Conservation (phyloP, 1,139 yeast genomes). For the Zhuliangozyma blackwelliae region DNA sequence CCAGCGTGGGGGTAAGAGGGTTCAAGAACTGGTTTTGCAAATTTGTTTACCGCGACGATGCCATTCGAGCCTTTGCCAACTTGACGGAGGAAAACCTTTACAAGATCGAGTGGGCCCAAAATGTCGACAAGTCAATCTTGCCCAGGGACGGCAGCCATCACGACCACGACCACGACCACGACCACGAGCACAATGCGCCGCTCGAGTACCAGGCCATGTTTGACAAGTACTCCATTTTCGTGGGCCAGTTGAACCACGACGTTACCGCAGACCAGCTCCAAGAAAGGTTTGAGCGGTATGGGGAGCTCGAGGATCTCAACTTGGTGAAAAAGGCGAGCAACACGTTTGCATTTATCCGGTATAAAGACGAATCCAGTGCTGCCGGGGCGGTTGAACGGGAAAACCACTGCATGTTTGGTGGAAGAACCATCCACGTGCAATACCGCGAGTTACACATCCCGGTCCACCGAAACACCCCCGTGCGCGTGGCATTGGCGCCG, state of each 20-base stretch:
- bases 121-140: conserved; percentile 39
- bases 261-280: conserved; percentile 51
- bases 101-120: conserved; percentile 82
- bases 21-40: conserved; percentile 70
- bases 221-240: conserved; percentile 69
- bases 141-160: background rate
- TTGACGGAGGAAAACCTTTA: conserved; percentile 51
- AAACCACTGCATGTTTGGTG: conserved; percentile 70
- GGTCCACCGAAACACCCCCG: conserved; percentile 1
- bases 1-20: conserved; percentile 6
- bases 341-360: conserved; percentile 72
- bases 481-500: conserved; percentile 55
- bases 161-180: background rate
- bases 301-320: conserved; percentile 52
- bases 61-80: conserved; percentile 78
- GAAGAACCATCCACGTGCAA: conserved; percentile 78
- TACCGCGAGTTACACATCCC: conserved; percentile 55
- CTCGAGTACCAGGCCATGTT: conserved; percentile 23
- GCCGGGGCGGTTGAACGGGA: conserved; percentile 80
- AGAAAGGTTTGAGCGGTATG: conserved; percentile 64
- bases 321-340: conserved; percentile 47
- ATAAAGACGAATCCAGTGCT: conserved; percentile 62
- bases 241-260: conserved; percentile 62
- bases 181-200: conserved; percentile 5
- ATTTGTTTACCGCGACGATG: conserved; percentile 84